Percentiles rank a stretch among this genome's conserved stretches.
phyloP scores from a whole-genome alignment of 1,139 yeast species.

The Pichia norvegensis region DNA sequence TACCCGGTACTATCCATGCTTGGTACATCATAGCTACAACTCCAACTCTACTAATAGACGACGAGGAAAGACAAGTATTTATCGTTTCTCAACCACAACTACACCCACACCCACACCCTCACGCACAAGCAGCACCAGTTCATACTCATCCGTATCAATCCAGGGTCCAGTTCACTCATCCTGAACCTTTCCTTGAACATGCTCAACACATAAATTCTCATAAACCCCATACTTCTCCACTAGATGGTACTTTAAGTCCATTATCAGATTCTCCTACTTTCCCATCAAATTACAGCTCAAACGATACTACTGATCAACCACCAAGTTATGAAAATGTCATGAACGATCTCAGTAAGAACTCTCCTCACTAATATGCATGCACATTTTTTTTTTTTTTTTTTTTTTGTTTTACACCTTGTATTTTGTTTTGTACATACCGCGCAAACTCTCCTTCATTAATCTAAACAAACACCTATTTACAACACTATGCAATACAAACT shows the following conservation, averaged over 20 bases:
- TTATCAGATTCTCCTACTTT: conserved; percentile 16
- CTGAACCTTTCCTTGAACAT: conserved; percentile 23
- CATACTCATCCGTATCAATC: conserved; percentile 24
- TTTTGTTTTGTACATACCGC: too few relatives aligned
- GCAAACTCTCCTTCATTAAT: neutral
- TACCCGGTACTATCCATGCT: conserved; percentile 62
- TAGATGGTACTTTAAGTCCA: conserved; percentile 15
- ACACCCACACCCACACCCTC: conserved; percentile 9
- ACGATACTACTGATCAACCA: conserved; percentile 18
- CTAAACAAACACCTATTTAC: neutral
- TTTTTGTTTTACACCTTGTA: neutral
- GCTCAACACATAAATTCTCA: neutral
- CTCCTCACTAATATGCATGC: too few relatives aligned
- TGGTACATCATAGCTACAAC: conserved; percentile 50
- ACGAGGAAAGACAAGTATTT: conserved; percentile 27
- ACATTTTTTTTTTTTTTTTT: neutral
- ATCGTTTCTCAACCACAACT: conserved; percentile 18
- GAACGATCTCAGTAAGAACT: too few relatives aligned
- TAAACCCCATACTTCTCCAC: neutral
- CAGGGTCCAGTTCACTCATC: conserved; percentile 22
- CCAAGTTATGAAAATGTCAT: conserved; percentile 30
- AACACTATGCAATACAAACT: conserved; percentile 9
- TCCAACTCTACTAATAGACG: conserved; percentile 22
- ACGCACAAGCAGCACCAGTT: conserved; percentile 16
- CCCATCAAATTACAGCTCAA: neutral